phyloP scores from a whole-genome alignment of 805 yeast species.

The Phaffomyces opuntiae region DNA sequence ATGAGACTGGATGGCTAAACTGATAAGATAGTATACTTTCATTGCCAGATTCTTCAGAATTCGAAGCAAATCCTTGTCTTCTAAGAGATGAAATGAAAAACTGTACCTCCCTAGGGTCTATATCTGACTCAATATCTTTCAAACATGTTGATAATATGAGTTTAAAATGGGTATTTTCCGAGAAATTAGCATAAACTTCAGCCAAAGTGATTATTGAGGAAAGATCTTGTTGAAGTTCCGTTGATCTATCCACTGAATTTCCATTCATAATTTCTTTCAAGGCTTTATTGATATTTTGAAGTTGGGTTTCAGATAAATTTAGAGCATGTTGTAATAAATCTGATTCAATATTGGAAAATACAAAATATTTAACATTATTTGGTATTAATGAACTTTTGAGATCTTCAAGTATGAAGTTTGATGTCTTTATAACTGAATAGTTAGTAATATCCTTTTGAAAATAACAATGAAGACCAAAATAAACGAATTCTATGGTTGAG shows the following conservation, averaged over 20 bases:
- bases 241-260: too few relatives aligned
- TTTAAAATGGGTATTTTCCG: too few relatives aligned
- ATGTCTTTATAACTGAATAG: background rate
- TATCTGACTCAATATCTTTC: too few relatives aligned
- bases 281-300: background rate
- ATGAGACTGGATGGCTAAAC: background rate
- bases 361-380: slow-evolving; percentile 3
- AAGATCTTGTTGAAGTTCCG: background rate
- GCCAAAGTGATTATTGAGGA: background rate
- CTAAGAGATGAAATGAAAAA: background rate
- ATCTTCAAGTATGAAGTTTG: background rate
- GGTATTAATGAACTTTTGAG: slow-evolving; percentile 3
- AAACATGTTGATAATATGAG: too few relatives aligned
- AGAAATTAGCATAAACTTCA: too few relatives aligned
- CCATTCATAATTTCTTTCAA: background rate
- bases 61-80: background rate
- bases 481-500: background rate
- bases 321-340: slow-evolving; percentile 4
- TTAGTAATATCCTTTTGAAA: slow-evolving; percentile 8
- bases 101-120: too few relatives aligned
- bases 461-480: slow-evolving; percentile 7
- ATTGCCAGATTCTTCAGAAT: too few relatives aligned
- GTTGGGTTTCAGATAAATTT: background rate
- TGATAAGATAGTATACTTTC: background rate
- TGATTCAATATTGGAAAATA: slow-evolving; percentile 2